Evolutionary conservation across 2,329 filamentous ascomycete genomes (phyloP).

Genomic region (Aplosporella prunicola): DNA sequence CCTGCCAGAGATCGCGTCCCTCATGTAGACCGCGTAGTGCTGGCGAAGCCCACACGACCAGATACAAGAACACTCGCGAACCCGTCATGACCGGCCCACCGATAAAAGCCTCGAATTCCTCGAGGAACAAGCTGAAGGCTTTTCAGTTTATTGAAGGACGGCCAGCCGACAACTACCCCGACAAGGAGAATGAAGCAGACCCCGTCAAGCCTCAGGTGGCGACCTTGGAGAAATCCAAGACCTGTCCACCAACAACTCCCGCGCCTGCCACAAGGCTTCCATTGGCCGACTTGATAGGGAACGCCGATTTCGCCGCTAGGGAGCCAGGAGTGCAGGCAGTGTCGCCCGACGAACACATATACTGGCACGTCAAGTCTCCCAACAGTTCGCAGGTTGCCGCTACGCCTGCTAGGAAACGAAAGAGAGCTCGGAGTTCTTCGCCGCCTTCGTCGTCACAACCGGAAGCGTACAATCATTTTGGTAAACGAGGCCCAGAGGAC

Average conservation of each 20-base stretch:
- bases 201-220: conserved; percentile 18
- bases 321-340: too few relatives aligned
- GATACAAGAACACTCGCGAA: conserved; percentile 11
- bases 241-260: conserved; percentile 40
- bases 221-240: conserved; percentile 18
- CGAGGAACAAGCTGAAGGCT: conserved; percentile 45
- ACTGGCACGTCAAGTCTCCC: conserved; percentile 44
- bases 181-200: conserved; percentile 35
- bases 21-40: conserved; percentile 27
- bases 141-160: conserved; percentile 42
- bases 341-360: conserved; percentile 52
- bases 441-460: conserved; percentile 32
- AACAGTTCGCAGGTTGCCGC: conserved; percentile 15
- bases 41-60: conserved; percentile 17
- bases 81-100: conserved; percentile 26
- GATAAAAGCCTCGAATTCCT: conserved; percentile 42
- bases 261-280: conserved; percentile 51
- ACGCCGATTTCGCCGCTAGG: conserved; percentile 49
- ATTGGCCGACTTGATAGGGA: conserved; percentile 51
- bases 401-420: conserved; percentile 34
- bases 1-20: conserved; percentile 2
- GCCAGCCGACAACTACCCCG: conserved; percentile 22
- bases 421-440: conserved; percentile 39
- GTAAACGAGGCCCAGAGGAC: neutral
- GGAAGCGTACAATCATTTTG: conserved; percentile 21